phyloP scores from a whole-genome alignment of 768 basidiomycete genomes.

The Lentinula aciculospora region DNA sequence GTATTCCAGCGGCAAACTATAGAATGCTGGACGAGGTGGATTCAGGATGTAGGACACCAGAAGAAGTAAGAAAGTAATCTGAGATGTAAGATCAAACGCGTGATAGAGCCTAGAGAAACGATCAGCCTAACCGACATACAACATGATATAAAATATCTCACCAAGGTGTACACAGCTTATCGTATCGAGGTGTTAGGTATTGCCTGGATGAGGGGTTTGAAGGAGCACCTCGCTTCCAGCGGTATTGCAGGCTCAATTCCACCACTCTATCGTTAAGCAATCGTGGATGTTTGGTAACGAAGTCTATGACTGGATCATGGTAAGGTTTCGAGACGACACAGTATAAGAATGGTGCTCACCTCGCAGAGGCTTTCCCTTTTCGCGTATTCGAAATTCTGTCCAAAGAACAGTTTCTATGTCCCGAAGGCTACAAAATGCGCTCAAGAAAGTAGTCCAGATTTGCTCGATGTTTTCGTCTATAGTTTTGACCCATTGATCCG shows the following conservation, averaged over 20 bases:
- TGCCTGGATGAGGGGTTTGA: neutral
- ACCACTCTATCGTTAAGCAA: conserved; percentile 36
- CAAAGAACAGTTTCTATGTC: conserved; percentile 47
- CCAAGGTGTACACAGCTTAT: conserved; percentile 41
- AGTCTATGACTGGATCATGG: conserved; percentile 33
- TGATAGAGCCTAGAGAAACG: conserved; percentile 32
- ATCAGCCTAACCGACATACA: neutral
- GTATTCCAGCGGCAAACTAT: conserved; percentile 13
- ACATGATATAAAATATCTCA: conserved; percentile 15
- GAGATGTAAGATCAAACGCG: conserved; percentile 33
- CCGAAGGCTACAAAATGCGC: conserved; percentile 27
- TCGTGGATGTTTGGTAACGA: conserved; percentile 23
- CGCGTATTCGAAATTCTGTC: conserved; percentile 33
- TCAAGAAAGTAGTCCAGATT: conserved; percentile 39
- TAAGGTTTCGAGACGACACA: conserved; percentile 1
- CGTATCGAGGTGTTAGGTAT: conserved; percentile 21
- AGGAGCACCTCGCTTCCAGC: conserved; percentile 32
- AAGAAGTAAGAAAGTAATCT: conserved; percentile 32
- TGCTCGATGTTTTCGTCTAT: conserved; percentile 27
- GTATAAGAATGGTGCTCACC: conserved; percentile 18
- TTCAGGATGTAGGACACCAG: conserved; percentile 35
- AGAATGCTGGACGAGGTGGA: conserved; percentile 30
- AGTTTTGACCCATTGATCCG: conserved; percentile 18
- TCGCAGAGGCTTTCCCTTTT: conserved; percentile 15
- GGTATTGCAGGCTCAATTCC: conserved; percentile 27